Conservation (phyloP, 805 yeast species). For the Myxozyma mucilagina region DNA sequence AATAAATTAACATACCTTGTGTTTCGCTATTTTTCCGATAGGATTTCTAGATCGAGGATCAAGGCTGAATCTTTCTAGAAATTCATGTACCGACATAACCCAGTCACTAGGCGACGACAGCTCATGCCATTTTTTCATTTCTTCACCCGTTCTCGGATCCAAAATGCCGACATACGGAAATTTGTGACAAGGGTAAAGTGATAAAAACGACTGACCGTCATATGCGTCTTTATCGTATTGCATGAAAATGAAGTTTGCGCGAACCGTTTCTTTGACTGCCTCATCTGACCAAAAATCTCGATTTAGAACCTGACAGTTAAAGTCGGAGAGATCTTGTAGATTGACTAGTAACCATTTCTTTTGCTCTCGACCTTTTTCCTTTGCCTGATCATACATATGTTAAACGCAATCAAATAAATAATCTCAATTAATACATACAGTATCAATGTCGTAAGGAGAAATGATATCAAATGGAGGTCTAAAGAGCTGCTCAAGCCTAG, state of each 20-base stretch:
- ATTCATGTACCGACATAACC: constrained; percentile 52
- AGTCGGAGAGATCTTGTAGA: constrained; percentile 81
- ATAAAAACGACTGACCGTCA: constrained; percentile 67
- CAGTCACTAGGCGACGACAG: constrained; percentile 36
- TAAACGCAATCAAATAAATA: neutral
- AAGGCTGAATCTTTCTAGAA: constrained; percentile 64
- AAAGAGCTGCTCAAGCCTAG: constrained; percentile 76
- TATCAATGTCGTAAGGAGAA: constrained; percentile 63
- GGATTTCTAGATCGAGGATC: constrained; percentile 68
- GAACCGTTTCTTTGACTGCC: constrained; percentile 62
- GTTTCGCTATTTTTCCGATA: constrained; percentile 44
- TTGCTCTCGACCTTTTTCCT: constrained; percentile 57
- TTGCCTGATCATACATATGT: constrained; percentile 49
- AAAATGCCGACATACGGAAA: constrained; percentile 89
- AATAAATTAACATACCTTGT: constrained; percentile 44
- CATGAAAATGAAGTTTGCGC: constrained; percentile 71
- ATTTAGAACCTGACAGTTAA: constrained; percentile 84
- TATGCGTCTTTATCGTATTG: constrained; percentile 81
- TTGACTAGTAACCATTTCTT: constrained; percentile 84
- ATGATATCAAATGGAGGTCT: constrained; percentile 94
- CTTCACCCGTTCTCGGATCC: constrained; percentile 95
- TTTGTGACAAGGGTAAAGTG: constrained; percentile 65
- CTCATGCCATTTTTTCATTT: constrained; percentile 66
- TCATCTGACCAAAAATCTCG: constrained; percentile 88
- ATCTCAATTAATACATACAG: constrained; percentile 26